Conservation (phyloP, 768 basidiomycete species). For the Trametes cingulata region DNA sequence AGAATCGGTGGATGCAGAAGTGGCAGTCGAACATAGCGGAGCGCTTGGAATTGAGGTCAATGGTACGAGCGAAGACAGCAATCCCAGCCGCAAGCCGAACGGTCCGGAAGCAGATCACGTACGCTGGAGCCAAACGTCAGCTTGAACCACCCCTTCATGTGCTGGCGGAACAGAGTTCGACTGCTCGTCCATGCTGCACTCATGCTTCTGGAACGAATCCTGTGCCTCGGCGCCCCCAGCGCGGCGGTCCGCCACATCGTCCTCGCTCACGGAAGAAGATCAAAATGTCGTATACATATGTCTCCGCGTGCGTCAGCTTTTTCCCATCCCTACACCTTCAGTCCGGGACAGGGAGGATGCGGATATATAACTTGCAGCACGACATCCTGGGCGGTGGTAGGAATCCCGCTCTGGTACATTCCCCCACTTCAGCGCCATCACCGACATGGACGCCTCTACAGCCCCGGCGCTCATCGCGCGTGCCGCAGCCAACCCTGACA, state of each 20-base stretch:
- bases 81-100: no score
- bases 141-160: background rate
- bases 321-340: background rate
- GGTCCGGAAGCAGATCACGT: no score
- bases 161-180: background rate
- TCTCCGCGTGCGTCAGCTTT: background rate
- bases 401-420: background rate
- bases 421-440: background rate
- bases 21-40: no score
- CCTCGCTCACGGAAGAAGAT: background rate
- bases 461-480: background rate
- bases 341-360: no score
- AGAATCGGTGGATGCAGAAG: no score
- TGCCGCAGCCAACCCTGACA: conserved; percentile 9
- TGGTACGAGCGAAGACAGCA: no score
- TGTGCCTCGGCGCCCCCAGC: background rate
- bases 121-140: background rate
- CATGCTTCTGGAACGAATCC: background rate
- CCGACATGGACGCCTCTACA: background rate
- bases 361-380: background rate
- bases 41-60: no score
- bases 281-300: background rate
- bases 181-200: background rate
- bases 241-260: conserved; percentile 1
- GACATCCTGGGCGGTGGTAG: background rate